Evolutionary conservation across 371 early-diverging fungal genomes (phyloP).

Genomic region (Dentiscutata heterogama): DNA sequence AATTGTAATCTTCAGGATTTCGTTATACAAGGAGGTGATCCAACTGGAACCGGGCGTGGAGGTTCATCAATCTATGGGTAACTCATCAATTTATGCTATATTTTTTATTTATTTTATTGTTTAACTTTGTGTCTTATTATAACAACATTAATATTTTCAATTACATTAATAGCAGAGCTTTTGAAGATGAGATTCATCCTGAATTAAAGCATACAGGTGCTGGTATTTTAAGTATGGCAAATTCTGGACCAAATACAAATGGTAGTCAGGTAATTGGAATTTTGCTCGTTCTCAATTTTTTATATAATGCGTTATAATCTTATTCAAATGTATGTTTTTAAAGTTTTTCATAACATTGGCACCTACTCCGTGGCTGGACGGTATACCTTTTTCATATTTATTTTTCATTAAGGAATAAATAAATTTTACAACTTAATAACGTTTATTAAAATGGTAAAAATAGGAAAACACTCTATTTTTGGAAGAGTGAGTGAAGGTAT

Average conservation of each 20-base stretch:
- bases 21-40: conserved; percentile 85
- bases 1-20: conserved; percentile 61
- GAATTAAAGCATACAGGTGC: conserved; percentile 81
- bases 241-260: conserved; percentile 86
- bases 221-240: conserved; percentile 89
- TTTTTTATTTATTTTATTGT: background rate
- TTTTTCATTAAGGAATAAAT: background rate
- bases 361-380: conserved; percentile 82
- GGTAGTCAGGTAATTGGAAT: conserved; percentile 72
- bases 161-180: conserved; percentile 62
- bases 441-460: background rate
- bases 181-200: conserved; percentile 82
- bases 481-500: conserved; percentile 76
- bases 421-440: conserved; percentile 13
- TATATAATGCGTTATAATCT: conserved; percentile 10
- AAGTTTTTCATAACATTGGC: conserved; percentile 77
- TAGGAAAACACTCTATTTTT: conserved; percentile 79
- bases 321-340: background rate
- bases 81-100: background rate
- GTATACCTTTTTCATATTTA: conserved; percentile 50
- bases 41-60: conserved; percentile 69
- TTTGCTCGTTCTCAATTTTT: background rate
- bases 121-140: background rate
- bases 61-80: conserved; percentile 80
- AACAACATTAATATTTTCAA: background rate